Evolutionary conservation across 2,329 filamentous ascomycete genomes (phyloP).

Genomic region (Thelonectria discophora): DNA sequence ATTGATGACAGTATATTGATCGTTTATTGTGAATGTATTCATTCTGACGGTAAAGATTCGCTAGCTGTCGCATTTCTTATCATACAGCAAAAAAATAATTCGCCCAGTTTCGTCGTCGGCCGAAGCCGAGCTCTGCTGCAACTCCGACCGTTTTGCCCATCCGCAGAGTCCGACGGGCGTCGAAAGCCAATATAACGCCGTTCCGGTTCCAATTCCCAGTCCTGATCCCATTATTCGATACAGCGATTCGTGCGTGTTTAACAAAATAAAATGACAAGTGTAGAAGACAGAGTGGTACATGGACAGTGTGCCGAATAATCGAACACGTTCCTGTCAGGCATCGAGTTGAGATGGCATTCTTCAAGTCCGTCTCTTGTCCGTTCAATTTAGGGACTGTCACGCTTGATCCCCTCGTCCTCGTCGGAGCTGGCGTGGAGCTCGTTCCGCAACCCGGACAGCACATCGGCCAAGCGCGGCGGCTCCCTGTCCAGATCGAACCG

Average conservation of each 20-base stretch:
- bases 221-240: neutral
- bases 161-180: neutral
- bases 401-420: slow-evolving; percentile 27
- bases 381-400: slow-evolving; percentile 10
- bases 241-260: neutral
- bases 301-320: slow-evolving; percentile 3
- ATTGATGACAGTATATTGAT: no score
- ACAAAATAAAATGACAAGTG: neutral
- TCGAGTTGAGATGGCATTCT: neutral
- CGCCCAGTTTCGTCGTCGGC: neutral
- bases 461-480: slow-evolving; percentile 40
- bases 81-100: neutral
- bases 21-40: neutral
- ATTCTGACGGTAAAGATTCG: neutral
- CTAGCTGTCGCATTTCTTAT: neutral
- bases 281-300: slow-evolving; percentile 10
- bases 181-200: neutral
- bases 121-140: neutral
- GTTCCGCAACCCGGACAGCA: slow-evolving; percentile 47
- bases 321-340: neutral
- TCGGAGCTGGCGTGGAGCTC: slow-evolving; percentile 45
- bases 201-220: slow-evolving; percentile 1
- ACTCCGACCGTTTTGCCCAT: neutral
- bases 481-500: slow-evolving; percentile 44
- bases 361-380: slow-evolving; percentile 15